These are phyloP conservation scores for Trametes pubescens DNA, from an alignment of 1,284 basidiomycete genomes.

Conservation along the genomic window DNA sequence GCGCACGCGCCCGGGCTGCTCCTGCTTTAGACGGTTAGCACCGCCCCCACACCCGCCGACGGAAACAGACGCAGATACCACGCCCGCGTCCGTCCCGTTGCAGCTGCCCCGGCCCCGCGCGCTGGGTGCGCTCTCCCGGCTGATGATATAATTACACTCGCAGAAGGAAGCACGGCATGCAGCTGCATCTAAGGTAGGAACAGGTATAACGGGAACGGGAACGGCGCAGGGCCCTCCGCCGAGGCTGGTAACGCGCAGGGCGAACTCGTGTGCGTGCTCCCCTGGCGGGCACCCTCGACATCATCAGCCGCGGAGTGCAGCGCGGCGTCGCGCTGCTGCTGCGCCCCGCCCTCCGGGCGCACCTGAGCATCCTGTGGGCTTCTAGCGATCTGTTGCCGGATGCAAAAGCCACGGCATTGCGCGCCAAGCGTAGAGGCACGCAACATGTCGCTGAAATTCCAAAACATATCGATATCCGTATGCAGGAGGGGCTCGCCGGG, in stretches of 20 bases:
- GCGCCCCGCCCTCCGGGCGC: not conserved
- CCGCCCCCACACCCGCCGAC: constrained; percentile 25
- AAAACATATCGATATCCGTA: not conserved
- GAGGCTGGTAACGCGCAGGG: not conserved
- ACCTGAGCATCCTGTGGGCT: not conserved
- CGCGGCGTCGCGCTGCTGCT: not conserved
- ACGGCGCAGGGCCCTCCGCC: too few relatives aligned
- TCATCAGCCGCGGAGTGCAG: constrained; percentile 8
- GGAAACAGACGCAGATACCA: not conserved
- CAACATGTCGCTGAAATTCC: not conserved
- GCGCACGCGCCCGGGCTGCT: constrained; percentile 11
- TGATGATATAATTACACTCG: not conserved
- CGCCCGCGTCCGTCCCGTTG: not conserved
- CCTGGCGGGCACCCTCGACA: not conserved
- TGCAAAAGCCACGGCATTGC: not conserved
- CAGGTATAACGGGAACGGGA: too few relatives aligned
- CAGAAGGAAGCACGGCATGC: not conserved
- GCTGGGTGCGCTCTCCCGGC: too few relatives aligned
- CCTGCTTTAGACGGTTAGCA: constrained; percentile 28
- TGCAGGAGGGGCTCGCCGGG: not conserved
- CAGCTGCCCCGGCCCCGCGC: not conserved
- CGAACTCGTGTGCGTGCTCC: not conserved
- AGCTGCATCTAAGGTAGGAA: too few relatives aligned
- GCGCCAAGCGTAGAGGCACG: not conserved
- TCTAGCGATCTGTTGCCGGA: not conserved